Base-by-base conservation (phyloP, 2,329 filamentous ascomycete genomes). In the Talaromyces funiculosus region DNA sequence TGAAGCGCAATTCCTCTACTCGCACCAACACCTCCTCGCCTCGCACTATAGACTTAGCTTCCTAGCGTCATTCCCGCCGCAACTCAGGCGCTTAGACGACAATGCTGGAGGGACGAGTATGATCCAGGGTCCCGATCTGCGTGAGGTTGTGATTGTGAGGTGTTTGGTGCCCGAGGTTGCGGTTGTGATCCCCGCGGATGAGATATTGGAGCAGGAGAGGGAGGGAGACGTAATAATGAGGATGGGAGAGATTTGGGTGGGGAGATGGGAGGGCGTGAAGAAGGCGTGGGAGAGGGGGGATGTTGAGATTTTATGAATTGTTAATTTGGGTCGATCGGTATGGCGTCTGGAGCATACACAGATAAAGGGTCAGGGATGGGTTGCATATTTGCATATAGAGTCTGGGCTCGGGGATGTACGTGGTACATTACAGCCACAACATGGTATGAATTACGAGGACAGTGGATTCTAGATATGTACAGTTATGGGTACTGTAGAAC, bases 21-120 rank as follows among this genome's bases (percentile, higher is more conserved):
- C 90, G 12, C 93, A 97, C 71, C 90, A 96, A 72, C 85, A 89
- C 8, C 81, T 99, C 1, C 82, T 97, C 18, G 87, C 92, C 60
- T 83, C 86, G 57, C 92, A 97, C 75, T 97, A 96, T 76, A 81
- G 89, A 4, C 84, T 87, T 0, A 93, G 90, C 0, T 99, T 99
- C 70, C 81, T 99, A 16, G 83, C 82, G 0, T 86, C 88, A 12
- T 97, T 99, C 68, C 94, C 94, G 0, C 77, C 84, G 14, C 81
- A 85, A 49, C 75, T 99, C 67, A 89, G 93, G 73, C 87, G 92
- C 66, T 79, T 99, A 58, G 95, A 97, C 75, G 94, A 99, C 77
- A 90, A 89, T 14, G 87, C 89, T 0, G 93, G 92, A 31, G 92
- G 92, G 9, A 87, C 93, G 60, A 92, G 85, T 77, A 99, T 99